A percentile compares a stretch with the other conserved stretches of the same genome.
Evolutionary conservation across 2,329 filamentous ascomycete species (phyloP).

Genomic region (Onygenales sp.): DNA sequence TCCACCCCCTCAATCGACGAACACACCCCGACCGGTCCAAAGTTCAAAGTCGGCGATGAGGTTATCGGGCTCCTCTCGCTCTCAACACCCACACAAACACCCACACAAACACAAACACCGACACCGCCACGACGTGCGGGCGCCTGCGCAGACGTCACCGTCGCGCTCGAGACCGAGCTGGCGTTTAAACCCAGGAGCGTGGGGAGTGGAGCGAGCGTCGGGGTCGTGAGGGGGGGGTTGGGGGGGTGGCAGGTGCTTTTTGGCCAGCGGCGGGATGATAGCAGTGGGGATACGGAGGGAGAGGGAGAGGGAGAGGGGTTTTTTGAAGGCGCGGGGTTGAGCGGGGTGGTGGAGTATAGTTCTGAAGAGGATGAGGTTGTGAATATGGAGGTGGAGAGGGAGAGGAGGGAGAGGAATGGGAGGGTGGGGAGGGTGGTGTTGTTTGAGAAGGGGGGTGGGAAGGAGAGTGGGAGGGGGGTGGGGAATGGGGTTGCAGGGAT

Average conservation of each 20-base stretch:
- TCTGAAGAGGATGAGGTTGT: not conserved
- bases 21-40: constrained; percentile 21
- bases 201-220: constrained; percentile 22
- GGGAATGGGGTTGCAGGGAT: constrained; percentile 28
- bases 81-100: too few relatives aligned
- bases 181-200: constrained; percentile 30
- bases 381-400: constrained; percentile 1
- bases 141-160: constrained; percentile 31
- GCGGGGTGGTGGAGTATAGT: not conserved
- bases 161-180: constrained; percentile 30
- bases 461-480: not conserved
- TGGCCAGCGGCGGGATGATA: constrained; percentile 24
- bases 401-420: not conserved
- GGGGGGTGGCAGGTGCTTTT: constrained; percentile 36
- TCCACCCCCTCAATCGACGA: constrained; percentile 24
- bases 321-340: constrained; percentile 22
- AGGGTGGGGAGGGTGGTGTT: constrained; percentile 26
- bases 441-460: constrained; percentile 24
- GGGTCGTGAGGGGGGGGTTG: constrained; percentile 28
- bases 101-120: too few relatives aligned
- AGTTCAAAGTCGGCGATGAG: constrained; percentile 31
- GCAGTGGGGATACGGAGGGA: constrained; percentile 28
- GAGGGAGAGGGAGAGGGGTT: constrained; percentile 33
- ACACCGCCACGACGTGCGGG: too few relatives aligned
- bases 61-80: constrained; percentile 27